A percentile compares a stretch with the other conserved stretches of the same genome.
These are phyloP conservation scores for Sporisorium graminicola DNA, from an alignment of 1,284 basidiomycete genomes.

Conservation along the genomic window DNA sequence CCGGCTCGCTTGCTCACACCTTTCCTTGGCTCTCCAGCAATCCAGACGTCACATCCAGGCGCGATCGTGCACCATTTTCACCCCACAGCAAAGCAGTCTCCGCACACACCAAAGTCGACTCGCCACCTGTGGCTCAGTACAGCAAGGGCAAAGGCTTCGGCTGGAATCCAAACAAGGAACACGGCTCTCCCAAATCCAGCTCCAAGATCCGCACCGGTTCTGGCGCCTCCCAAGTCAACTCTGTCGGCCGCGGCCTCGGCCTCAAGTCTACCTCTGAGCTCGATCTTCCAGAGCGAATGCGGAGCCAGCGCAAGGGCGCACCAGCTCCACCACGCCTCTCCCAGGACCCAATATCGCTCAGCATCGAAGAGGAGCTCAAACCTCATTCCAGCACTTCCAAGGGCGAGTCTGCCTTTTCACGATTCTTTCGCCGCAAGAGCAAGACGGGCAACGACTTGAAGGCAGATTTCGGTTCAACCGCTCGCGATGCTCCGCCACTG, in stretches of 20 bases:
- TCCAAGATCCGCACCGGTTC: conserved; percentile 18
- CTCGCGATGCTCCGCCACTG: conserved; percentile 21
- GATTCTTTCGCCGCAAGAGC: conserved; percentile 49
- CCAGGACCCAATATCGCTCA: conserved; percentile 42
- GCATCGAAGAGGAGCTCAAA: conserved; percentile 40
- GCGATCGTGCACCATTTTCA: conserved; percentile 10
- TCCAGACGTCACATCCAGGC: conserved; percentile 14
- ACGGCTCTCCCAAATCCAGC: conserved; percentile 18
- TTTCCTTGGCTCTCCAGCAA: conserved; percentile 39
- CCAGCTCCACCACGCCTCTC: conserved; percentile 36
- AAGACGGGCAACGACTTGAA: conserved; percentile 40
- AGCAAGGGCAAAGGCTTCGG: conserved; percentile 50
- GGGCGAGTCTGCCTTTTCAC: conserved; percentile 41
- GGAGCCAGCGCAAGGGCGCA: conserved; percentile 39
- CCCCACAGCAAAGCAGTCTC: conserved; percentile 1
- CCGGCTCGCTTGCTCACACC: conserved; percentile 30
- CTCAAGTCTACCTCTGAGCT: conserved; percentile 39
- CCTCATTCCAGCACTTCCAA: conserved; percentile 10
- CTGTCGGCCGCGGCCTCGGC: conserved; percentile 24
- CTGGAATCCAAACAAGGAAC: conserved; percentile 33
- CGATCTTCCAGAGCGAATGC: conserved; percentile 46
- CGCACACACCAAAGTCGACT: conserved; percentile 13
- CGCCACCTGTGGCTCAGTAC: conserved; percentile 37
- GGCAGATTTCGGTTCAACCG: conserved; percentile 13
- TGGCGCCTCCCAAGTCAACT: conserved; percentile 9